Base-by-base conservation (phyloP, 371 early-diverging fungal species). In the Apophysomyces trapeziformis region DNA sequence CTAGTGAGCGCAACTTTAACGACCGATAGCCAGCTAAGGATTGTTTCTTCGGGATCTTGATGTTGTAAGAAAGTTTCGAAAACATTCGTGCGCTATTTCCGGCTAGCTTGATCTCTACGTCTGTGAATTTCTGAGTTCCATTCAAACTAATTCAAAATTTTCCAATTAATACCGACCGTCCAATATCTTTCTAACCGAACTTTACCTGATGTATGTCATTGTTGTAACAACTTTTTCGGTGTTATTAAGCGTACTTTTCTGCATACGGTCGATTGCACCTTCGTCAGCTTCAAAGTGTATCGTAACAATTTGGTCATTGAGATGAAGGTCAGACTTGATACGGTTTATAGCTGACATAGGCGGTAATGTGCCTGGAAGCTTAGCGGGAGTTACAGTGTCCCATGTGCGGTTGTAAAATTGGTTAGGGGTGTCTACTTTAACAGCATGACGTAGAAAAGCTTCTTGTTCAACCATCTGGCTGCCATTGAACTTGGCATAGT, bases 361-460 rank as follows among this genome's bases (percentile, higher is more conserved):
- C 0, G 46, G 37, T 35, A 60, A 65, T 3, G 64, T 9, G 7
- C 37, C n/a, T 35, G 71, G 71, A 0, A 74, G n/a, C 8, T 65
- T 45, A 26, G 59, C 50, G 4, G 66, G 7, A 2, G 47, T 12
- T 3, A 47, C 58, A 2, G n/a, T 63, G 45, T 74, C 71, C 71
- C 74, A 74, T 44, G 74, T 59, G 16, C 71, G 68, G 26, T 71
- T 71, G 18, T 68, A 74, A 59, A 66, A 70, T 36, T 70, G 68
- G 45, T 74, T 66, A 6, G 71, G 64, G 0, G 74, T 68, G 35
- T 45, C 44, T 2, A 56, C 13, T 3, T 38, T 44, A 0, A 56
- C 58, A 18, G 68, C 64, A 1, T 58, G 43, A 39, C 74, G 68
- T 1, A 61, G 38, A 37, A 74, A 74, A 5, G 68, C 43, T 8